Base-by-base conservation (phyloP, 2,329 filamentous ascomycete genomes). In the Juglanconis sp. region DNA sequence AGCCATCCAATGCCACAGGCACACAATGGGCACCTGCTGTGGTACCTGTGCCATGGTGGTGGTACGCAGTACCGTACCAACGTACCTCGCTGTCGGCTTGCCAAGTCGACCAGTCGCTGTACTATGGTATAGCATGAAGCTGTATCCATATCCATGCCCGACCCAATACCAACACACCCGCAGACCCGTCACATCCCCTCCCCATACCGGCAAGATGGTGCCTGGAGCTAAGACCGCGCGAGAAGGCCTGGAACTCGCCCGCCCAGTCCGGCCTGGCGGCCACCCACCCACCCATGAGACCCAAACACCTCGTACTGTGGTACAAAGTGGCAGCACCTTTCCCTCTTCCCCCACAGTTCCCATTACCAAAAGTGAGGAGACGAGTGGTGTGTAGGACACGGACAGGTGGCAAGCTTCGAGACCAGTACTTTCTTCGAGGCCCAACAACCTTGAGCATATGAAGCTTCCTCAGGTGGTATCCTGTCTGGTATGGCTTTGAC, bases 151-250 rank as follows among this genome's bases (percentile, higher is more conserved):
- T 57, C 54, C 56, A 35, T 61, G 59, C 59, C 59, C 59, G 55
- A 61, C 59, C 55, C 44, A 57, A 30, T 32, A 47, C 13, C 60
- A 24, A 24, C 24, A 24, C 24, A 24, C 24, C 57, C 40, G 50
- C 49, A 47, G 17, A 13, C 42, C 32, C 31, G 38, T 47, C 17
- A 44, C 30, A 24, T 31, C 36, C 31, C 47, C 15, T 24, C 36
- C 32, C 17, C 15, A 17, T 31, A 9, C 32, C 30, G 36, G 34
- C 35, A 36, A 46, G 51, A 31, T 48, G 44, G 61, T 63, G 61
- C 61, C 61, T 63, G 61, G 57, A 55, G 56, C 61, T 63, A 63
- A 32, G 46, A 53, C 58, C 54, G 53, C 51, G 57, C 50, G 53
- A 57, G 57, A 57, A 47, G 44, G 44, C 44, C 44, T 47, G 44